Base-by-base conservation (phyloP, 352 stramenopile species). In the Phytophthora pseudosyringae region DNA sequence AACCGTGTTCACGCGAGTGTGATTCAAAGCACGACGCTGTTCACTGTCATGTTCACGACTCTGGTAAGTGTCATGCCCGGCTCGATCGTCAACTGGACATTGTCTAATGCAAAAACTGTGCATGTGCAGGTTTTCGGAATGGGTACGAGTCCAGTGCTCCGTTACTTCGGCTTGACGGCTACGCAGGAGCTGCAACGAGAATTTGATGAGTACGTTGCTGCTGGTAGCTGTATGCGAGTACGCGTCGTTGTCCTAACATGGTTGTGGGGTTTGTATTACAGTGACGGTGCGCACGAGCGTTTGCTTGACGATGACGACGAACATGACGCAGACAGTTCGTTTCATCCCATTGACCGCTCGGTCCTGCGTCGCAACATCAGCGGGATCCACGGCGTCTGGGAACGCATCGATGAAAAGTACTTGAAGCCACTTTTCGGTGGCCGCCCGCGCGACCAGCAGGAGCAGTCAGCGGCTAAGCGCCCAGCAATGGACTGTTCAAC, bases 41-140 rank as follows among this genome's bases (percentile, higher is more conserved):
- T 93, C 65, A 93, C 83, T 0, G 83, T 93, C 59, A 91, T 93
- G 81, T 89, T 88, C 51, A 93, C 83, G 15, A 93, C 83, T 9
- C 44, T 93, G 60, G 83, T 91, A 81, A 49, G 71, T 61, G 3
- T 10, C 41, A 21, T n/a, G 3, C 9, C 0, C 13, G 6, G 10
- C 33, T 32, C 26, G 39, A 39, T 7, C 2, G 8, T 8, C 6
- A 3, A 33, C 35, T 5, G 16, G 21, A 8, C 25, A 52, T n/a
- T 10, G 26, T 52, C 33, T 70, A 33, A 66, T 28, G 5, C 18
- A 45, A 50, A 7, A 21, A 12, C 26, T 48, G 16, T 58, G 10
- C 1, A 18, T 56, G 15, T 58, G 33, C 49, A 91, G 82, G 69
- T 93, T 13, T 91, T 93, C 51, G 84, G 84, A 52, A 88, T 91